phyloP scores from a whole-genome alignment of 129 eudicot genomes.

The Cynara cardunculus region DNA sequence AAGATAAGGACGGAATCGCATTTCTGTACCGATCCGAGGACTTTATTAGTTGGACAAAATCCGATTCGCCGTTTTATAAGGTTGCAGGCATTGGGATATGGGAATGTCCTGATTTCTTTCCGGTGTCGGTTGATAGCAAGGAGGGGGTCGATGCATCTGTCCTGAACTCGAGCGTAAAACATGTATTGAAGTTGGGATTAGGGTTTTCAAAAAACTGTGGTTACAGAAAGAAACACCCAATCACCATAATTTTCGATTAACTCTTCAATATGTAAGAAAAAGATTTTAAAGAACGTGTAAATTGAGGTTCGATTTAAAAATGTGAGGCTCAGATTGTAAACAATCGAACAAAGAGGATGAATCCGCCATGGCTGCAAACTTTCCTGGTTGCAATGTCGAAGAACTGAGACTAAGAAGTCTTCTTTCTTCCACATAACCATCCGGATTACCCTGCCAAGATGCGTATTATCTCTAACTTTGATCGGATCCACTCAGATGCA shows the following conservation, averaged over 20 bases:
- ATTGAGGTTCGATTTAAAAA: background rate
- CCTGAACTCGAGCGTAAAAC: slow-evolving; percentile 26
- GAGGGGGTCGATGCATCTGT: slow-evolving; percentile 45
- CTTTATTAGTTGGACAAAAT: slow-evolving; percentile 42
- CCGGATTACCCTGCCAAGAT: background rate
- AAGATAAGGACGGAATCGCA: slow-evolving; percentile 31
- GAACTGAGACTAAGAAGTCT: background rate
- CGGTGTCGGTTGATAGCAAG: slow-evolving; percentile 31
- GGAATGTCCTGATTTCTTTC: slow-evolving; percentile 70
- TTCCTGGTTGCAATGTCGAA: background rate
- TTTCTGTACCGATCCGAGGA: slow-evolving; percentile 44
- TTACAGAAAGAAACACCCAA: too few species aligned
- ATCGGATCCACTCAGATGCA: background rate
- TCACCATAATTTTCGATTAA: too few species aligned
- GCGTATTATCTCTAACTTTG: background rate
- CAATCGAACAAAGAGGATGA: slow-evolving; percentile 1
- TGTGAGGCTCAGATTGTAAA: slow-evolving; percentile 4
- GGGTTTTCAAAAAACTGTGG: too few species aligned
- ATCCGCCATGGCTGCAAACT: slow-evolving; percentile 13
- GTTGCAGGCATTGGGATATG: slow-evolving; percentile 37
- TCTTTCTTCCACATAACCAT: too few species aligned
- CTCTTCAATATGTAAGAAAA: too few species aligned
- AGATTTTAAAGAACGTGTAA: background rate
- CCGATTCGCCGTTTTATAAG: slow-evolving; percentile 24
- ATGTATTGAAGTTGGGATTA: slow-evolving; percentile 40